Evolutionary conservation across 805 yeast species (phyloP).

Genomic region (Pichia manshurica): DNA sequence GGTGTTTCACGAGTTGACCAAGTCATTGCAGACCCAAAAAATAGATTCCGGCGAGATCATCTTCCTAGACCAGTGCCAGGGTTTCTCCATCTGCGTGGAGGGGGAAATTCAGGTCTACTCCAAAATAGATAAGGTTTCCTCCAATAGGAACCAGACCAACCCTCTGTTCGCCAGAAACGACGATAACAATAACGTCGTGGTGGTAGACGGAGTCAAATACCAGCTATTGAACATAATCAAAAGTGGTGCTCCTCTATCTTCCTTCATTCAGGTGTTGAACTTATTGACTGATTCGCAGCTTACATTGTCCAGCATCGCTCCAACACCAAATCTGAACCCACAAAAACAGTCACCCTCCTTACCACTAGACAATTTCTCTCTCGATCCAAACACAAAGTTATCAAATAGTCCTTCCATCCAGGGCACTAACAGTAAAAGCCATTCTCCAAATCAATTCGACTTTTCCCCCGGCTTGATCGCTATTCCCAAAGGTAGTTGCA

Average conservation of each 20-base stretch:
- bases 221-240: conserved; percentile 76
- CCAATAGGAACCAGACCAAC: conserved; percentile 17
- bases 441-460: neutral
- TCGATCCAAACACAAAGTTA: conserved; percentile 8
- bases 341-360: conserved; percentile 5
- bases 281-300: conserved; percentile 39
- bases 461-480: conserved; percentile 47
- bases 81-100: conserved; percentile 89
- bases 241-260: conserved; percentile 79
- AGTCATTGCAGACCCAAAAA: conserved; percentile 85
- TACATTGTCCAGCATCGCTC: conserved; percentile 9
- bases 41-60: conserved; percentile 72
- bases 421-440: neutral
- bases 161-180: conserved; percentile 27
- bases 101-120: conserved; percentile 80
- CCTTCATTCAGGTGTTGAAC: conserved; percentile 72
- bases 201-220: conserved; percentile 54
- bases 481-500: conserved; percentile 65
- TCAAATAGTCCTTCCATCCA: conserved; percentile 10
- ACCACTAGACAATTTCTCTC: conserved; percentile 13
- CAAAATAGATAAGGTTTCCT: conserved; percentile 34
- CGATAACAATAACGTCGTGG: conserved; percentile 35
- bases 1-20: conserved; percentile 88
- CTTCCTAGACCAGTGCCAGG: conserved; percentile 57
- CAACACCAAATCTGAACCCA: conserved; percentile 11